A percentile compares a stretch with the other conserved stretches of the same genome.
Conservation (phyloP, 495 filamentous ascomycete genomes). For the Xylaria venustula region DNA sequence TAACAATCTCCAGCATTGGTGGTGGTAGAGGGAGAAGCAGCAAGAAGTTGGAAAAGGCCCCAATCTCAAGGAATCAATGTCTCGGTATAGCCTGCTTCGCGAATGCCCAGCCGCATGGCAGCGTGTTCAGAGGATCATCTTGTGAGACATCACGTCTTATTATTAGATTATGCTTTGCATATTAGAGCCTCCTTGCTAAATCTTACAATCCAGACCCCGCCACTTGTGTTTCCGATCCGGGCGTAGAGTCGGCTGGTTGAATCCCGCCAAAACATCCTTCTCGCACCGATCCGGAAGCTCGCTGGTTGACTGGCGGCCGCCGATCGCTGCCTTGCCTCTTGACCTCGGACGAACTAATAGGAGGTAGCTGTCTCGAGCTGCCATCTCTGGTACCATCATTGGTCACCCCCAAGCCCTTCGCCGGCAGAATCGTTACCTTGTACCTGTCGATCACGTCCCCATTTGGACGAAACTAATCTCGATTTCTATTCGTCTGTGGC, state of each 20-base stretch:
- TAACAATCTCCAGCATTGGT: neutral
- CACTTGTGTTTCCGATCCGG: conserved; percentile 8
- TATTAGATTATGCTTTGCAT: conserved; percentile 7
- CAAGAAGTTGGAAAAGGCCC: neutral
- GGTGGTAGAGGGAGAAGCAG: neutral
- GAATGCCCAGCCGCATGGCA: neutral
- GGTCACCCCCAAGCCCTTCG: neutral
- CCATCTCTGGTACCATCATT: neutral
- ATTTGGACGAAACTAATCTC: neutral
- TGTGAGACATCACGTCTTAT: neutral
- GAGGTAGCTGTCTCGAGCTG: neutral
- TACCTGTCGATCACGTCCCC: conserved; percentile 10
- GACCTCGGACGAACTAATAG: neutral
- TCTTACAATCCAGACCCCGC: neutral
- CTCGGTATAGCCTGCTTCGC: neutral
- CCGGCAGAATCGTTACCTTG: neutral
- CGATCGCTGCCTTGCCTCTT: neutral
- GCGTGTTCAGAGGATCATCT: neutral
- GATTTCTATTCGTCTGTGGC: conserved; percentile 8
- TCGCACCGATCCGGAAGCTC: conserved; percentile 15
- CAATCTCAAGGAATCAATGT: neutral
- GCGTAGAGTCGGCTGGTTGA: conserved; percentile 4
- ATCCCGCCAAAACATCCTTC: neutral
- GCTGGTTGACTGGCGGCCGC: neutral
- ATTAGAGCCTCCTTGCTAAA: neutral